Evolutionary conservation across 352 stramenopile species (phyloP).

Genomic region (Phytophthora idaei): DNA sequence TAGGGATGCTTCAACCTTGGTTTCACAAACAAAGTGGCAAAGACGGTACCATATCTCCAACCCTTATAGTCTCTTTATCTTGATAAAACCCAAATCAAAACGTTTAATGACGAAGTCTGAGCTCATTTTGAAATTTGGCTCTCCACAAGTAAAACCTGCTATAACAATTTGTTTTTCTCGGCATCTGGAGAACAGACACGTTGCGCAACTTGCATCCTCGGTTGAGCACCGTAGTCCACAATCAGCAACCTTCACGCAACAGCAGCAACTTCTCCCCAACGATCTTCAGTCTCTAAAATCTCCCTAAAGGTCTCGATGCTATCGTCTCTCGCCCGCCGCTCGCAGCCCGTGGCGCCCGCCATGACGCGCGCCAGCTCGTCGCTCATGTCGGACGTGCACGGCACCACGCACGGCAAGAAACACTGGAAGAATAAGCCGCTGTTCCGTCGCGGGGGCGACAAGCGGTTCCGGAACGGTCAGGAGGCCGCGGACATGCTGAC

Average conservation of each 20-base stretch:
- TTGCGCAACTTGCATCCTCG: not conserved
- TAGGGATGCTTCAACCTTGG: too few relatives aligned
- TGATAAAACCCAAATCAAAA: too few relatives aligned
- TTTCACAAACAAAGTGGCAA: too few relatives aligned
- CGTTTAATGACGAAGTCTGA: too few relatives aligned
- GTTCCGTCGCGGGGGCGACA: conserved; percentile 95
- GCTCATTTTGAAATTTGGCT: too few relatives aligned
- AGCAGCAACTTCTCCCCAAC: not conserved
- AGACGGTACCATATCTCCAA: too few relatives aligned
- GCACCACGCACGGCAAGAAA: conserved; percentile 89
- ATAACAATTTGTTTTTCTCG: too few relatives aligned
- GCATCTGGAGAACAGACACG: not conserved
- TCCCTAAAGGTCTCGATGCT: conserved; percentile 28
- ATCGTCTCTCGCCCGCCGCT: conserved; percentile 29
- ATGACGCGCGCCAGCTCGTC: conserved; percentile 47
- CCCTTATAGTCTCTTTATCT: too few relatives aligned
- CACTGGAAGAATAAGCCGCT: conserved; percentile 97
- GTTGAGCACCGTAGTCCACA: not conserved
- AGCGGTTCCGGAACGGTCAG: conserved; percentile 95
- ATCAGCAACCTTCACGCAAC: not conserved
- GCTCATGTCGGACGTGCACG: conserved; percentile 90
- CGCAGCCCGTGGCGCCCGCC: conserved; percentile 23
- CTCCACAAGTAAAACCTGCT: too few relatives aligned
- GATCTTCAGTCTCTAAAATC: conserved; percentile 2
- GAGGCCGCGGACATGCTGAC: conserved; percentile 95